phyloP scores from a whole-genome alignment of 2,329 filamentous ascomycete species.

The Neonectria punicea region DNA sequence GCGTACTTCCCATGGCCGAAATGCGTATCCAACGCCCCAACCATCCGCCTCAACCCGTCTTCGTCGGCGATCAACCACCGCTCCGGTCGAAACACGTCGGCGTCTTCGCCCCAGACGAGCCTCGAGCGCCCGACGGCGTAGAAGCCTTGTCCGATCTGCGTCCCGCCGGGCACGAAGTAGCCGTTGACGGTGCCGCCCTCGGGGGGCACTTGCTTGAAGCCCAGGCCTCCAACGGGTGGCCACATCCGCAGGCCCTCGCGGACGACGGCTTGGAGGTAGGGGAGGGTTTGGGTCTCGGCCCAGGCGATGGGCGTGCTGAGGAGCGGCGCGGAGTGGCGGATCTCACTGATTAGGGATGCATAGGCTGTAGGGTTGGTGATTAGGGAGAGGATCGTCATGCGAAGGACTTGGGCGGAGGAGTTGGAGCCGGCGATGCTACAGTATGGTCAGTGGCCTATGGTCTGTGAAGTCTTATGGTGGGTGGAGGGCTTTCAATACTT shows the following conservation, averaged over 20 bases:
- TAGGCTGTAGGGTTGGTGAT: slow-evolving; percentile 58
- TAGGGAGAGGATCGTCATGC: slow-evolving; percentile 62
- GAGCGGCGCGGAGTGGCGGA: slow-evolving; percentile 53
- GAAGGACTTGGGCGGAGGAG: slow-evolving; percentile 65
- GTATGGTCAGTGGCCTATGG: background rate
- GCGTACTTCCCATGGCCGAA: slow-evolving; percentile 58
- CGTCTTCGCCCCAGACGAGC: slow-evolving; percentile 61
- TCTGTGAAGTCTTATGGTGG: too few relatives aligned
- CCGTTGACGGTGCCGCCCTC: slow-evolving; percentile 64
- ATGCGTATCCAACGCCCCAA: slow-evolving; percentile 52
- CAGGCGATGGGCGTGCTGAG: slow-evolving; percentile 55
- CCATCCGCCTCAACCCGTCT: slow-evolving; percentile 48
- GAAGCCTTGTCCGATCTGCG: slow-evolving; percentile 63
- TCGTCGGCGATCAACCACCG: slow-evolving; percentile 59
- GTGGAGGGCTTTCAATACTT: slow-evolving; percentile 4
- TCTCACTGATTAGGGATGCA: slow-evolving; percentile 53
- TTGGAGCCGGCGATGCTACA: slow-evolving; percentile 68
- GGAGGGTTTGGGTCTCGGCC: slow-evolving; percentile 58
- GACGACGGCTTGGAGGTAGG: slow-evolving; percentile 67
- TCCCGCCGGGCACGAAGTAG: slow-evolving; percentile 61
- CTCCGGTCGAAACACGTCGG: slow-evolving; percentile 63
- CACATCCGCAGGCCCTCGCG: slow-evolving; percentile 67
- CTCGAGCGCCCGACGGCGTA: slow-evolving; percentile 63
- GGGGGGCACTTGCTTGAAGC: slow-evolving; percentile 64
- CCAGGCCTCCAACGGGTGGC: slow-evolving; percentile 63